Base-by-base conservation (phyloP, 2,329 filamentous ascomycete genomes). In the Coleophoma eucalyptorum region DNA sequence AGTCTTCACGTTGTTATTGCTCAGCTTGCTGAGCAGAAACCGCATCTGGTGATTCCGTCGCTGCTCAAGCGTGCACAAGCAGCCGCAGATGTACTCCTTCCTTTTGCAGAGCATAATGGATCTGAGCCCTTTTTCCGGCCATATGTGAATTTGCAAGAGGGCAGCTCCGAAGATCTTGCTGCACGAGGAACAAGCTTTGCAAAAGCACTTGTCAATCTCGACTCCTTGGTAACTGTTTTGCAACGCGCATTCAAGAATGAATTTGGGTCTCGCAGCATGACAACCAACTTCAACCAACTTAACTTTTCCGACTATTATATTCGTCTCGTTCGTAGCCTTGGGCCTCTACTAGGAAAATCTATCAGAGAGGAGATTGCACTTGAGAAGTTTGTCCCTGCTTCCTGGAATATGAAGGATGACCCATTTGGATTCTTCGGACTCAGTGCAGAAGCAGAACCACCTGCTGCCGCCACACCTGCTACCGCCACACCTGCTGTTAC, bases 251-350 rank as follows among this genome's bases (percentile, higher is more conserved):
- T 65, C 83, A 84, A 46, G 84, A 81, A 18, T 55, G 60, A n/a
- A 38, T 47, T 7, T 10, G 56, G 11, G 62, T 63, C 82, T 80
- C 84, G 21, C 77, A 81, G 49, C 42, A 48, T 56, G 47, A 73
- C 73, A 10, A 79, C 83, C 31, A 79, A 86, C 11, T 88, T 97
- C 61, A 83, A 81, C 49, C 79, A 83, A 21, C 80, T 95, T 59
- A 96, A 96, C 63, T 79, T 96, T 19, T 90, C 86, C 32, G 93
- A 97, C 66, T 86, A 90, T 65, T 96, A 96, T 65, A 75, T 83
- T 42, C 71, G 76, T n/a, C 72, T 97, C 35, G 79, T 96, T 20
- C 80, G 83, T 55, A 83, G 84, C 21, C 78, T 97, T 33, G 91
- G 90, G 3, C 84, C 84, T 20, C 72, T 99, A 15, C 79, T 97